Evolutionary conservation across 257 asterid genomes (phyloP), one percentile per base, ranked within the genome.

Genomic region (Fraxinus cuspidata): DNA sequence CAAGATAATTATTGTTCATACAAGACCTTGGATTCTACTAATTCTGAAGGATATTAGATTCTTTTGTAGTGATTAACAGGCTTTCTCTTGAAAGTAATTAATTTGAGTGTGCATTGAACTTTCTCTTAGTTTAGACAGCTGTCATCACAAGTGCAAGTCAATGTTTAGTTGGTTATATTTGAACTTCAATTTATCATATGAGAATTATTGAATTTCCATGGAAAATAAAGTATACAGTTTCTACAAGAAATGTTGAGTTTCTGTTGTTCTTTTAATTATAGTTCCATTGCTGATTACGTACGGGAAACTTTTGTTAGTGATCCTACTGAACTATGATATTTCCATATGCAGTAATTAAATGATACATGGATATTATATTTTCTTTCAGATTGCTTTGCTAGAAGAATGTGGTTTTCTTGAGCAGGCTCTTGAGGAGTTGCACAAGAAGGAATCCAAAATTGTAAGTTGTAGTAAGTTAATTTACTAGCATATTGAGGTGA

Each of bases 391-490:
- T 51, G 68, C 75, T 74, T 25, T 38, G 53, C 49, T 56, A 49
- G 32, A 82, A 49, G 99, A 93, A 77, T 89, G 96, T 86, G 98
- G 97, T 71, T 88, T 86, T 84, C 65, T 82, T 81, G 96, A 93
- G 90, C 89, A 90, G 84, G 99, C 97, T 78, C 90, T 95, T 31
- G 91, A 89, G 89, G 99, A 91, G 89, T 86, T 95, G 92, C 96
- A 74, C 82, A 86, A 82, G 87, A 91, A 90, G 86, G 98, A 93
- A 81, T 74, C 78, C 79, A 95, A 89, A 87, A 93, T 95, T 78
- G 99, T 95, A 86, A 88, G 99, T 80, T 75, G 70, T 74, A 53
- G 19, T 78, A 40, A 75, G 47, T 44, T 64, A 81, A 72, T 79
- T 76, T 25, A 53, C 15, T 19, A 13, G 67, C 76, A 47, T 71